Evolutionary conservation across 148 eudicot genomes (phyloP).

Genomic region (Salicornia ramosissima): DNA sequence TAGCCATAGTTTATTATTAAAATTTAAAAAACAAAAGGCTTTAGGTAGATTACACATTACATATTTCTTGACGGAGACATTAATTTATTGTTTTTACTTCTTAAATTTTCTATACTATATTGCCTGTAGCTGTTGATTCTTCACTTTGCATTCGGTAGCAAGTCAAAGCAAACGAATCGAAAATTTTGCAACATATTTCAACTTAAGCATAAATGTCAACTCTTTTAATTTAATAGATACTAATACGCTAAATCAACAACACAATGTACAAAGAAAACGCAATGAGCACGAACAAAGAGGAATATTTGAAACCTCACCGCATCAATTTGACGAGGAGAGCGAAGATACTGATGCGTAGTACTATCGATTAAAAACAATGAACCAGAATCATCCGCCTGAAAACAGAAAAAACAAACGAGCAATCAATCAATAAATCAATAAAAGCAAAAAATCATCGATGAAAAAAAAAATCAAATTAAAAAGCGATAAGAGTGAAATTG

Average conservation of each 20-base stretch:
- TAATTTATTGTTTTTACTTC: too few relatives aligned
- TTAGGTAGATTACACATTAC: too few relatives aligned
- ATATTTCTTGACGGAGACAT: too few relatives aligned
- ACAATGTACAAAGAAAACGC: not conserved
- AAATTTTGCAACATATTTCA: too few relatives aligned
- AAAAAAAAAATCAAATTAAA: not conserved
- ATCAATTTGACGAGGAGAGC: slow-evolving; percentile 28
- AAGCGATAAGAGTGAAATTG: not conserved
- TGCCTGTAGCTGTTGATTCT: too few relatives aligned
- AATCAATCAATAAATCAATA: not conserved
- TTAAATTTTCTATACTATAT: too few relatives aligned
- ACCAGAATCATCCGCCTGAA: slow-evolving; percentile 43
- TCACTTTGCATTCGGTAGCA: too few relatives aligned
- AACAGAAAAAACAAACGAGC: not conserved
- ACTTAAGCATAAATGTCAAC: too few relatives aligned
- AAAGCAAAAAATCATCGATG: not conserved
- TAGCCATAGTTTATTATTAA: too few relatives aligned
- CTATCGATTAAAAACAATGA: slow-evolving; percentile 75
- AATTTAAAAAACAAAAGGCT: too few relatives aligned
- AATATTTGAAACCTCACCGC: slow-evolving; percentile 11
- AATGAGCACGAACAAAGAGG: not conserved
- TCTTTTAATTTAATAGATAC: too few relatives aligned
- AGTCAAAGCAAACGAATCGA: too few relatives aligned
- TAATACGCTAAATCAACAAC: not conserved
- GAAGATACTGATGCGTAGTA: slow-evolving; percentile 50